A percentile compares a stretch with the other conserved stretches of the same genome.
Conservation (phyloP, 176 grass and related monocot species). For the Musa acuminata region DNA sequence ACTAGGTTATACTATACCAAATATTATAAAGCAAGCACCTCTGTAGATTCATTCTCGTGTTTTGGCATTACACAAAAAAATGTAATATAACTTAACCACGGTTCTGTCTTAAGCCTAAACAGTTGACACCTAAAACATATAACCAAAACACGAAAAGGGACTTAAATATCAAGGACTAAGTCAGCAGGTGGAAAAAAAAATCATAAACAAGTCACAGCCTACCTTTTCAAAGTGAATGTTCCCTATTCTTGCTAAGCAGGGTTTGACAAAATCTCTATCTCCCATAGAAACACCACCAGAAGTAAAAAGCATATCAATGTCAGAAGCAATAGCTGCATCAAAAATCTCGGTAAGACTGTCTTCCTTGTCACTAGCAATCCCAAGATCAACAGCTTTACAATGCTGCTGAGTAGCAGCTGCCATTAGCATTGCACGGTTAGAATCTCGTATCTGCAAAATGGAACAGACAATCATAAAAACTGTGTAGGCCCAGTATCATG, state of each 20-base stretch:
- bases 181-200: conserved; percentile 10
- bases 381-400: conserved; percentile 75
- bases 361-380: conserved; percentile 80
- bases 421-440: conserved; percentile 80
- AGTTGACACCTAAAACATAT: neutral
- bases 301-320: conserved; percentile 74
- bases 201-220: conserved; percentile 4
- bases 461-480: neutral
- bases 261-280: conserved; percentile 90
- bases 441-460: conserved; percentile 82
- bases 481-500: neutral
- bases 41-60: neutral
- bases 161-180: neutral
- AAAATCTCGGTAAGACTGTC: conserved; percentile 55
- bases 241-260: conserved; percentile 66
- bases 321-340: conserved; percentile 49
- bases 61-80: neutral
- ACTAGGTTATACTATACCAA: too few relatives aligned
- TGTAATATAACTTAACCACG: neutral
- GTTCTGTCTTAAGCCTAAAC: neutral
- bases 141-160: neutral
- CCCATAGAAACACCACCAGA: conserved; percentile 98
- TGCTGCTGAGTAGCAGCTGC: conserved; percentile 72
- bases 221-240: conserved; percentile 95
- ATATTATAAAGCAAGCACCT: neutral